These are phyloP conservation scores for Bipolaris sorokiniana DNA, from an alignment of 2,329 filamentous ascomycete genomes.

Conservation along the genomic window DNA sequence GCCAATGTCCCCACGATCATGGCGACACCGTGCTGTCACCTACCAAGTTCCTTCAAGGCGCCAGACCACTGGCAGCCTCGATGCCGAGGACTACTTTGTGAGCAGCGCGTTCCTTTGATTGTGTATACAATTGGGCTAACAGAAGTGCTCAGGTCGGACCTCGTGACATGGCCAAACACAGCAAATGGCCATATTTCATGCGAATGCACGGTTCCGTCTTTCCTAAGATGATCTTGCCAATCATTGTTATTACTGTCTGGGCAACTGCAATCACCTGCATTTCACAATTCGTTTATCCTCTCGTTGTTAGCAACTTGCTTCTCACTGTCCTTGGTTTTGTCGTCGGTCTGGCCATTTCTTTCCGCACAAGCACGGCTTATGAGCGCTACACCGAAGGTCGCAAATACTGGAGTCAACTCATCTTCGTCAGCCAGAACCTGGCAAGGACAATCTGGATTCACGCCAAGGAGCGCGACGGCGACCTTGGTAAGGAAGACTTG, in stretches of 20 bases:
- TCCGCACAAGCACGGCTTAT: slow-evolving; percentile 78
- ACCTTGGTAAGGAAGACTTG: slow-evolving; percentile 68
- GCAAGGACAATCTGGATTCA: slow-evolving; percentile 84
- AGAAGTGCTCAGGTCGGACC: slow-evolving; percentile 57
- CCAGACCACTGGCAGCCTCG: slow-evolving; percentile 38
- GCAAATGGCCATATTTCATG: slow-evolving; percentile 77
- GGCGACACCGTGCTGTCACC: slow-evolving; percentile 35
- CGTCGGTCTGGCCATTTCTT: slow-evolving; percentile 77
- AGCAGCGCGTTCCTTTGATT: slow-evolving; percentile 30
- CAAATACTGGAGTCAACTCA: slow-evolving; percentile 68
- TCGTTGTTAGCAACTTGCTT: slow-evolving; percentile 70
- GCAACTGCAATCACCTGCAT: slow-evolving; percentile 66
- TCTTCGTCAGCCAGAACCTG: slow-evolving; percentile 62
- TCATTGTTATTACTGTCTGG: slow-evolving; percentile 69
- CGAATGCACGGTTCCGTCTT: slow-evolving; percentile 77
- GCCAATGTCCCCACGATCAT: slow-evolving; percentile 43
- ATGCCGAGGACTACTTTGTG: slow-evolving; percentile 67
- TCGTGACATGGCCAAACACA: slow-evolving; percentile 73
- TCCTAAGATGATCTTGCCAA: slow-evolving; percentile 74
- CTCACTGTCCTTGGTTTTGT: slow-evolving; percentile 82
- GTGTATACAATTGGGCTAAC: slow-evolving; percentile 14
- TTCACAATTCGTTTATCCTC: slow-evolving; percentile 50
- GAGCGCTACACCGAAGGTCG: slow-evolving; percentile 67
- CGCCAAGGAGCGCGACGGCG: slow-evolving; percentile 63
- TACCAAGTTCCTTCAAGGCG: slow-evolving; percentile 39